A percentile compares a stretch with the other conserved stretches of the same genome.
These are phyloP conservation scores for Penicillium sp. DNA, from an alignment of 2,329 filamentous ascomycete genomes.

Conservation along the genomic window DNA sequence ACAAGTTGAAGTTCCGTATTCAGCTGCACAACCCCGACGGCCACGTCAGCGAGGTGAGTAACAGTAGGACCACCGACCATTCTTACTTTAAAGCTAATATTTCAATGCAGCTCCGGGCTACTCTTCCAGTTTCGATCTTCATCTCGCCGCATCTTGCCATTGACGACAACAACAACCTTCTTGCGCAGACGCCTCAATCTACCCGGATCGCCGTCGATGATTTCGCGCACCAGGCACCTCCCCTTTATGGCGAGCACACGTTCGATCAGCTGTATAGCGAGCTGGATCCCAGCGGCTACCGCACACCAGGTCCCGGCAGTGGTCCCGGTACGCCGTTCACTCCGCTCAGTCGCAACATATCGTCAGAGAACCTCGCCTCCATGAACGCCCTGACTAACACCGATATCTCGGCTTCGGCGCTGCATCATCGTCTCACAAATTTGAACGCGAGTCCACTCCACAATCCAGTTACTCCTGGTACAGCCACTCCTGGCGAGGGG, in stretches of 20 bases:
- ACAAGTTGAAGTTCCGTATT: conserved; percentile 85
- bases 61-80: too few species aligned
- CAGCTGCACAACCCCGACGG: conserved; percentile 91
- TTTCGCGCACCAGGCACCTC: conserved; percentile 64
- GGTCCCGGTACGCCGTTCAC: conserved; percentile 73
- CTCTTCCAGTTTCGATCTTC: conserved; percentile 82
- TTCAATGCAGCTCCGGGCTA: conserved; percentile 63
- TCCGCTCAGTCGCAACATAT: conserved; percentile 61
- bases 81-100: conserved; percentile 9
- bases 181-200: conserved; percentile 50
- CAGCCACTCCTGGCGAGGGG: conserved; percentile 17
- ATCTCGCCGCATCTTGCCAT: conserved; percentile 89
- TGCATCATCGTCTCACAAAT: conserved; percentile 60
- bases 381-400: conserved; percentile 45
- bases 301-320: conserved; percentile 59
- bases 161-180: conserved; percentile 74
- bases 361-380: conserved; percentile 66
- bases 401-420: conserved; percentile 52
- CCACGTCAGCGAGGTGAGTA: conserved; percentile 72
- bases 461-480: conserved; percentile 4
- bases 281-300: conserved; percentile 69
- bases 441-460: conserved; percentile 37
- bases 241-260: conserved; percentile 80
- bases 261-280: conserved; percentile 87
- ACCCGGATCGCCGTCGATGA: conserved; percentile 45